A percentile compares a stretch with the other conserved stretches of the same genome.
Conservation (phyloP, 495 filamentous ascomycete species). For the Penicillium diatomitis region DNA sequence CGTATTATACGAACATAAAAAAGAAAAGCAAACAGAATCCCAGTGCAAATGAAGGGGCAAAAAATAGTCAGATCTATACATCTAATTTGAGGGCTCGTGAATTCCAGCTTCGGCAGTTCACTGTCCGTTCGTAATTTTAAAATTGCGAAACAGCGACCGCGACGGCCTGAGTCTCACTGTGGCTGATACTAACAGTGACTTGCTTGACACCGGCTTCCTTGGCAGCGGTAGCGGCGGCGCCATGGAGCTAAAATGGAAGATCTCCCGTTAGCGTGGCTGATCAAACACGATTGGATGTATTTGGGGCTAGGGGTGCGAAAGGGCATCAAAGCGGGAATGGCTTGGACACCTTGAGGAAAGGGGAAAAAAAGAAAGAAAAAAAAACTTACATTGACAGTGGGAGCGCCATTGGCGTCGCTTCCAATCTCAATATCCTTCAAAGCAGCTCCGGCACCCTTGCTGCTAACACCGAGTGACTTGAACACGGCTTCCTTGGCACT, state of each 20-base stretch:
- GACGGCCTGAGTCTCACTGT: constrained; percentile 84
- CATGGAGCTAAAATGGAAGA: constrained; percentile 52
- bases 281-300: neutral
- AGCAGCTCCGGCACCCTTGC: constrained; percentile 79
- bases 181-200: constrained; percentile 87
- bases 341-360: no score
- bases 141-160: constrained; percentile 83
- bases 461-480: constrained; percentile 84
- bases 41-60: no score
- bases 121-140: neutral
- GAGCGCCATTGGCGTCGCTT: constrained; percentile 70
- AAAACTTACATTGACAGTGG: constrained; percentile 69
- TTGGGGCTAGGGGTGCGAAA: no score
- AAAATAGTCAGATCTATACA: neutral
- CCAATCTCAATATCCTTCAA: constrained; percentile 92
- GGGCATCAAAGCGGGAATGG: no score
- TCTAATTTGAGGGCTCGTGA: neutral
- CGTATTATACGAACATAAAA: no score
- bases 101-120: neutral
- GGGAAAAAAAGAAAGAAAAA: neutral
- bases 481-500: constrained; percentile 98
- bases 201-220: constrained; percentile 75
- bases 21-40: no score
- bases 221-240: constrained; percentile 71
- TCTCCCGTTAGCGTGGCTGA: constrained; percentile 27